A percentile compares a stretch with the other conserved stretches of the same genome.
These are phyloP conservation scores for Dipodascus albidus DNA, from an alignment of 805 yeast species.

Conservation along the genomic window DNA sequence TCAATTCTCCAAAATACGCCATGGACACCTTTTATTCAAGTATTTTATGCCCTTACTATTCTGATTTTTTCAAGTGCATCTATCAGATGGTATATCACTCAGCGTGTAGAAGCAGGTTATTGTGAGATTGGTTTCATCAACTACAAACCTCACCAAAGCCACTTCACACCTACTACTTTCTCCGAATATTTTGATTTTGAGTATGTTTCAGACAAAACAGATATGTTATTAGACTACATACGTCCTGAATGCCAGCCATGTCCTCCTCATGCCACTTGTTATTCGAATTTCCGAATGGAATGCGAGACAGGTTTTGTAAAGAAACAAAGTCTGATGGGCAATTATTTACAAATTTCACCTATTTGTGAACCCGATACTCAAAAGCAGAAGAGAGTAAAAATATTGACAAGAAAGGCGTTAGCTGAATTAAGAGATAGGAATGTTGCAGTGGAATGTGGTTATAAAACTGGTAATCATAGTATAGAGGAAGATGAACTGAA, in stretches of 20 bases:
- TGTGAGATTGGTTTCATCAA: neutral
- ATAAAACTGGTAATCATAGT: conserved; percentile 24
- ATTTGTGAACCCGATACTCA: conserved; percentile 65
- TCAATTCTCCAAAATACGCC: neutral
- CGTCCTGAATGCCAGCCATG: conserved; percentile 61
- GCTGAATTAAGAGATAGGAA: conserved; percentile 45
- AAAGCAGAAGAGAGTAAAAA: conserved; percentile 41
- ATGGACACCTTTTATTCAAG: neutral
- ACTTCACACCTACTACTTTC: neutral
- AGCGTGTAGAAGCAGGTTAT: neutral
- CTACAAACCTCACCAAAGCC: neutral
- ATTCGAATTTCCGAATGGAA: conserved; percentile 39
- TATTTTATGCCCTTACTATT: neutral
- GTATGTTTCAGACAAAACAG: neutral
- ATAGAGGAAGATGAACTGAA: conserved; percentile 28
- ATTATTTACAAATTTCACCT: conserved; percentile 49
- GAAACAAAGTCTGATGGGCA: conserved; percentile 42
- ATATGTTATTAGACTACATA: neutral
- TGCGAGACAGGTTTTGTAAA: conserved; percentile 61
- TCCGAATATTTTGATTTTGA: neutral
- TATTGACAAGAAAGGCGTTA: conserved; percentile 29
- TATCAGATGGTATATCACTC: neutral
- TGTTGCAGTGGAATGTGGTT: conserved; percentile 52
- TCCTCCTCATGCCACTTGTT: conserved; percentile 74
- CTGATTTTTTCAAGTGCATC: neutral